Conservation (phyloP, 257 asterid species). For the Knoxia roxburghii region DNA sequence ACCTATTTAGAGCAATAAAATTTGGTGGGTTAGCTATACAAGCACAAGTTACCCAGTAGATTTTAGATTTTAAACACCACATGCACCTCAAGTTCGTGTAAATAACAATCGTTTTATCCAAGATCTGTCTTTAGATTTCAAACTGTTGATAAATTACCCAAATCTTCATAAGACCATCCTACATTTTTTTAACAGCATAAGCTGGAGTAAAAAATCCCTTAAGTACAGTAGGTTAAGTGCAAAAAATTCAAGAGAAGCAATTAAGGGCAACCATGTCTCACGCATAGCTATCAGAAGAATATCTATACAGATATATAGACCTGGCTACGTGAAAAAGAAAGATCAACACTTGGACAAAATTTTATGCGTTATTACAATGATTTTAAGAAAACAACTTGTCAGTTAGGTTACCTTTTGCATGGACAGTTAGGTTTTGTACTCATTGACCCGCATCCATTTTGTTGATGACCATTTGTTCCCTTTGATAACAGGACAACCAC, state of each 20-base stretch:
- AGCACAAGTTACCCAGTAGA: background rate
- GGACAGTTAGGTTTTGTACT: conserved; percentile 49
- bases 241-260: background rate
- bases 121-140: background rate
- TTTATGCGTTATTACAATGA: background rate
- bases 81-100: background rate
- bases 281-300: background rate
- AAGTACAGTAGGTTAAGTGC: background rate
- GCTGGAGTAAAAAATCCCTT: background rate
- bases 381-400: background rate
- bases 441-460: conserved; percentile 85
- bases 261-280: background rate
- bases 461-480: conserved; percentile 99
- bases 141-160: background rate
- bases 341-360: background rate
- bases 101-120: background rate
- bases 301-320: background rate
- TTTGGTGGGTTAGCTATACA: background rate
- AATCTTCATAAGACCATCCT: too few relatives aligned
- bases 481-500: conserved; percentile 83
- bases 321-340: background rate
- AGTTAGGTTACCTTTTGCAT: conserved; percentile 29
- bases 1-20: background rate
- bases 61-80: background rate
- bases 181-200: too few relatives aligned